Evolutionary conservation across 805 yeast genomes (phyloP).

Genomic region (Nakazawaea ishiwadae): DNA sequence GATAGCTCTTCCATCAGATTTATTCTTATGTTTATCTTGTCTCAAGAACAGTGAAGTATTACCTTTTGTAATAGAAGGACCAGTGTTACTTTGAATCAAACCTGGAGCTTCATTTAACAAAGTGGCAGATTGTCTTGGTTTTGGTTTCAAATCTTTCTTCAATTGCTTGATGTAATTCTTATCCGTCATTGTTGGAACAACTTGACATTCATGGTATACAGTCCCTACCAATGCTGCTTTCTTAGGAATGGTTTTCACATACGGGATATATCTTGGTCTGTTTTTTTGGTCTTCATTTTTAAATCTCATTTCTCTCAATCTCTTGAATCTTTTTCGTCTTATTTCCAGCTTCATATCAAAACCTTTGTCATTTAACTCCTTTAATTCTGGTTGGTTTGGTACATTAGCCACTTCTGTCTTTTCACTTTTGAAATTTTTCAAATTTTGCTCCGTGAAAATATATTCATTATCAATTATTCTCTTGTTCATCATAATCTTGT

Average conservation of each 20-base stretch:
- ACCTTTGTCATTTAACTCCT: conserved; percentile 31
- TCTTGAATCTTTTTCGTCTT: conserved; percentile 8
- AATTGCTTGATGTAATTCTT: conserved; percentile 53
- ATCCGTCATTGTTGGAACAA: conserved; percentile 70
- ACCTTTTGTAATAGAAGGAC: conserved; percentile 71
- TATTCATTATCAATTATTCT: conserved; percentile 80
- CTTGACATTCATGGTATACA: conserved; percentile 87
- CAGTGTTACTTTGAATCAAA: conserved; percentile 80
- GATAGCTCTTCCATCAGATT: conserved; percentile 77
- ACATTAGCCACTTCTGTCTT: conserved; percentile 45
- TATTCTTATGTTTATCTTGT: conserved; percentile 41
- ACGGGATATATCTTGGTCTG: conserved; percentile 56
- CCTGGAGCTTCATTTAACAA: conserved; percentile 80
- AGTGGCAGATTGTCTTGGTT: conserved; percentile 59
- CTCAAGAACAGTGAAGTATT: conserved; percentile 65
- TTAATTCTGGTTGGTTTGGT: conserved; percentile 48
- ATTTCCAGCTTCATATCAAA: conserved; percentile 15
- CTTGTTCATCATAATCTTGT: conserved; percentile 74
- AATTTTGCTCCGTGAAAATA: conserved; percentile 83
- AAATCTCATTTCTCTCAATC: conserved; percentile 9
- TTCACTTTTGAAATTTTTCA: conserved; percentile 50
- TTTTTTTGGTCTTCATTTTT: conserved; percentile 11
- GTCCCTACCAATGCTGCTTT: conserved; percentile 84
- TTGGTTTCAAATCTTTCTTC: conserved; percentile 52
- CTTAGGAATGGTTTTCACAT: conserved; percentile 82